These are phyloP conservation scores for Paxillus involutus DNA, from an alignment of 768 basidiomycete genomes.

Conservation along the genomic window DNA sequence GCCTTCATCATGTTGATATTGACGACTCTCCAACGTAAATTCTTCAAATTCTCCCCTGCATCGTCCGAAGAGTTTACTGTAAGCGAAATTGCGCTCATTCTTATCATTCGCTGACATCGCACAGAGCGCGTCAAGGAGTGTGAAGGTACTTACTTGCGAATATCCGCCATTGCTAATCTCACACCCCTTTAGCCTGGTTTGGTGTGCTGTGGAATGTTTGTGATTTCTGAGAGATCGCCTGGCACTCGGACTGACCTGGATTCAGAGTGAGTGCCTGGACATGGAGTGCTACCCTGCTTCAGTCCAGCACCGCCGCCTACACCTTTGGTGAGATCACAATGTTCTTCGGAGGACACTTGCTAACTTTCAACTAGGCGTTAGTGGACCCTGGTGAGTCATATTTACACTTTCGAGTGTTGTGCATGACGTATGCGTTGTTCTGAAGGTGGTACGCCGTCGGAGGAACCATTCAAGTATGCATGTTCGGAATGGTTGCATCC, in stretches of 20 bases:
- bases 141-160: constrained; percentile 34
- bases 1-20: constrained; percentile 46
- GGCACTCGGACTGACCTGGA: neutral
- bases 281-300: constrained; percentile 57
- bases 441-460: constrained; percentile 51
- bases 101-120: neutral
- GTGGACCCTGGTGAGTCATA: constrained; percentile 44
- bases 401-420: neutral
- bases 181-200: constrained; percentile 40
- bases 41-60: constrained; percentile 43
- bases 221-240: neutral
- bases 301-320: constrained; percentile 52
- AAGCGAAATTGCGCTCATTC: neutral
- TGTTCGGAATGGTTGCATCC: constrained; percentile 53
- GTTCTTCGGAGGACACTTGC: neutral
- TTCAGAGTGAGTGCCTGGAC: constrained; percentile 53
- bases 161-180: neutral
- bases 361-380: constrained; percentile 34
- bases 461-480: constrained; percentile 51
- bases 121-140: constrained; percentile 45
- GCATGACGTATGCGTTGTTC: neutral
- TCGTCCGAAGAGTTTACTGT: constrained; percentile 53
- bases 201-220: constrained; percentile 49
- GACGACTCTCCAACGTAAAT: constrained; percentile 46
- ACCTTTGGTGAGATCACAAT: constrained; percentile 34